A percentile compares a stretch with the other conserved stretches of the same genome.
phyloP scores from a whole-genome alignment of 306 rosid species.

The Rosa persica region DNA sequence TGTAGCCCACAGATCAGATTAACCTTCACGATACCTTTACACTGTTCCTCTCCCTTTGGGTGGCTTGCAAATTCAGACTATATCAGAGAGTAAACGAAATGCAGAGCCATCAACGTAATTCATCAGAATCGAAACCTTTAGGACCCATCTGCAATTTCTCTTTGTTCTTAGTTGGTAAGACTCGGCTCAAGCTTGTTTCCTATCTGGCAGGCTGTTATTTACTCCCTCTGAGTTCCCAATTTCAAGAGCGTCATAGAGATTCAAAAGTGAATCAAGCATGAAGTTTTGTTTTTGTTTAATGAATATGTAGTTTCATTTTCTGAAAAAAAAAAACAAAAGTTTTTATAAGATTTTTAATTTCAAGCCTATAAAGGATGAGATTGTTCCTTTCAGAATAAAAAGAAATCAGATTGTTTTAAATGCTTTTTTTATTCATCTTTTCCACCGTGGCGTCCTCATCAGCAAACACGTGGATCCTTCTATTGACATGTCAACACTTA shows the following conservation, averaged over 20 bases:
- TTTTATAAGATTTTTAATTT: too few relatives aligned
- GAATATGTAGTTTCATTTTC: neutral
- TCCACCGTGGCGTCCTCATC: neutral
- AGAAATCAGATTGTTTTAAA: too few relatives aligned
- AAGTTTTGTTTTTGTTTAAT: too few relatives aligned
- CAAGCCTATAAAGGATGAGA: neutral
- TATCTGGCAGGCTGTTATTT: constrained; percentile 43
- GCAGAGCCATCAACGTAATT: constrained; percentile 46
- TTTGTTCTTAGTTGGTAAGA: constrained; percentile 34
- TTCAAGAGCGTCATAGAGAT: constrained; percentile 56
- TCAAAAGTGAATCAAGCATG: neutral
- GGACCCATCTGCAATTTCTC: constrained; percentile 30
- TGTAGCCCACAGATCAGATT: too few relatives aligned
- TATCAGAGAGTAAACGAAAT: constrained; percentile 56
- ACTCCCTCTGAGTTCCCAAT: constrained; percentile 50
- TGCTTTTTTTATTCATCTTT: too few relatives aligned
- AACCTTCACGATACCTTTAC: too few relatives aligned
- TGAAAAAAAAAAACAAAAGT: neutral
- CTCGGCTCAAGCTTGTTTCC: constrained; percentile 37
- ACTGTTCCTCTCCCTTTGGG: constrained; percentile 20
- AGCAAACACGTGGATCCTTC: neutral
- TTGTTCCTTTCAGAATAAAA: neutral
- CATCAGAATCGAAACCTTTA: constrained; percentile 41
- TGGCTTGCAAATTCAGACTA: constrained; percentile 54
- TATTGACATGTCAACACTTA: neutral